Evolutionary conservation across 495 filamentous ascomycete species (phyloP).

Genomic region (Astrothelium subdiscretum): DNA sequence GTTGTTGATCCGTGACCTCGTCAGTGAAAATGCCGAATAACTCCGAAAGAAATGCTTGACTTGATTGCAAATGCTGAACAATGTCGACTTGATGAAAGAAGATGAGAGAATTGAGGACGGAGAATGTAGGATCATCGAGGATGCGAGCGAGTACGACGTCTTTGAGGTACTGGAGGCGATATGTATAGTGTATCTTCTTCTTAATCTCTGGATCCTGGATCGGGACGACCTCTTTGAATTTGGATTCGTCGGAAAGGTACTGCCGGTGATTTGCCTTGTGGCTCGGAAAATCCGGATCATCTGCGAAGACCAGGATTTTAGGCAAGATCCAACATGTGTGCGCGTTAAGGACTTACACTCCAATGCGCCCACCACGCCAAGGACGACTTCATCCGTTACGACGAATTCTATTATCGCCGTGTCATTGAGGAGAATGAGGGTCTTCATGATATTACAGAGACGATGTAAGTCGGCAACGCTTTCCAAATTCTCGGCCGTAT

Average conservation of each 20-base stretch:
- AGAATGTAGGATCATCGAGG: conserved; percentile 94
- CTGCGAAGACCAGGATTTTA: conserved; percentile 28
- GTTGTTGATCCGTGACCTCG: conserved; percentile 47
- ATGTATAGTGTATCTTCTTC: conserved; percentile 91
- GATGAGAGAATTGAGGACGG: conserved; percentile 92
- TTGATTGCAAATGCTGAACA: conserved; percentile 78
- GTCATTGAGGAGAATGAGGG: conserved; percentile 86
- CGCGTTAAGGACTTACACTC: conserved; percentile 51
- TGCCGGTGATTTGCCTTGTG: conserved; percentile 97
- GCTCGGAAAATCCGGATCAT: conserved; percentile 96
- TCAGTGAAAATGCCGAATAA: conserved; percentile 72
- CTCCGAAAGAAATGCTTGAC: conserved; percentile 65
- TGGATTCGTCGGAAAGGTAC: conserved; percentile 76
- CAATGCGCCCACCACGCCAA: conserved; percentile 89
- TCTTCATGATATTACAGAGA: conserved; percentile 97
- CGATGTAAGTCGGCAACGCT: conserved; percentile 74
- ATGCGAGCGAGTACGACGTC: conserved; percentile 95
- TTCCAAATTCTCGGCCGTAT: conserved; percentile 81
- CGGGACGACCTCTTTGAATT: conserved; percentile 91
- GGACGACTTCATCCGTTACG: conserved; percentile 75
- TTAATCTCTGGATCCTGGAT: conserved; percentile 71
- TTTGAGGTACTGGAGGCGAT: conserved; percentile 94
- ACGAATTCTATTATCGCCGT: conserved; percentile 85
- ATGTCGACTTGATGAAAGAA: conserved; percentile 99
- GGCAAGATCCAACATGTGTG: neutral